These are phyloP conservation scores for Psidium guajava DNA, from an alignment of 345 rosid genomes.

Conservation along the genomic window DNA sequence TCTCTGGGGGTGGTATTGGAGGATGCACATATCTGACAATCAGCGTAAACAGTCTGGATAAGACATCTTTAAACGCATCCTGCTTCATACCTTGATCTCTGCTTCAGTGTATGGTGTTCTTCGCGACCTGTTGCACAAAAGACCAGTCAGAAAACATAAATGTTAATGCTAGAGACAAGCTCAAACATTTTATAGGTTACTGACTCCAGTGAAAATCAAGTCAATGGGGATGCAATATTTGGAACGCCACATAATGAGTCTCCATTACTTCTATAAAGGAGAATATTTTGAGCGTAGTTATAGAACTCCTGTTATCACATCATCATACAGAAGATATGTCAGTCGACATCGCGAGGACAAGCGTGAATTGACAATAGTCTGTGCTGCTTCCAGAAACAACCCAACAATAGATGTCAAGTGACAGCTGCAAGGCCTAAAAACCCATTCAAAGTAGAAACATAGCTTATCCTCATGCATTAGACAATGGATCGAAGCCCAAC, in stretches of 20 bases:
- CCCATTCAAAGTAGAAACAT: not conserved
- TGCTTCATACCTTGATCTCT: constrained; percentile 8
- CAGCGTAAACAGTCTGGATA: not conserved
- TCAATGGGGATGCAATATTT: not conserved
- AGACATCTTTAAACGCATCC: not conserved
- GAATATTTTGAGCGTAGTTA: not conserved
- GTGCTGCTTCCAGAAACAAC: not conserved
- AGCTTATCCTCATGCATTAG: not conserved
- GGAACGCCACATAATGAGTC: not conserved
- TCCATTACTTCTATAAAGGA: not conserved
- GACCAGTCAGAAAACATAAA: not conserved
- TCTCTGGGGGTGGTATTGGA: not conserved
- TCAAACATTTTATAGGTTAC: not conserved
- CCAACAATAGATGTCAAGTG: not conserved
- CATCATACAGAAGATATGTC: not conserved
- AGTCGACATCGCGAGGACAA: not conserved
- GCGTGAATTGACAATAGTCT: not conserved
- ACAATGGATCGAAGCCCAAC: not conserved
- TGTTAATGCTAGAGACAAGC: not conserved
- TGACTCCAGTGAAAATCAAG: not conserved
- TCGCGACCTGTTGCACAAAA: constrained; percentile 1
- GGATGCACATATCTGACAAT: not conserved
- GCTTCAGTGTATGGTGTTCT: constrained; percentile 7
- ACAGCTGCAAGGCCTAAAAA: not conserved
- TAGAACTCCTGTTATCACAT: not conserved